Percentiles rank a stretch among this genome's conserved stretches.
phyloP scores from a whole-genome alignment of 805 yeast genomes.

The Jamesozyma hellenica region DNA sequence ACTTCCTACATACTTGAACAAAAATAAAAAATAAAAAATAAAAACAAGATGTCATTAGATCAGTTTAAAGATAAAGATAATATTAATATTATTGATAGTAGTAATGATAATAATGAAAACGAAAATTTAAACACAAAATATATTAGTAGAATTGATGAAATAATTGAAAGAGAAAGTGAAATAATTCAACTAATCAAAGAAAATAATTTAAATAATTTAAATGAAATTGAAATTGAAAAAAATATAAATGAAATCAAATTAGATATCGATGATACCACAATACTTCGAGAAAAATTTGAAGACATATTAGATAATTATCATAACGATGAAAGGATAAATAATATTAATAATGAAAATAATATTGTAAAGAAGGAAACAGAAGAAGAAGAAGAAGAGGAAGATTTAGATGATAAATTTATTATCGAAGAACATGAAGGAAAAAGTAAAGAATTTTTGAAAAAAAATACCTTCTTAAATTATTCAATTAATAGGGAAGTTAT shows the following conservation, averaged over 20 bases:
- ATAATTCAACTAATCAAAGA: constrained; percentile 3
- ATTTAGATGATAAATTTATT: constrained; percentile 15
- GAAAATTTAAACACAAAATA: not conserved
- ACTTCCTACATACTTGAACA: too few species aligned
- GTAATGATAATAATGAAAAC: not conserved
- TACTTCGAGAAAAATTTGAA: constrained; percentile 8
- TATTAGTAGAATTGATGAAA: constrained; percentile 2
- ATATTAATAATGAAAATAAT: not conserved
- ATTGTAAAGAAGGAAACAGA: constrained; percentile 1
- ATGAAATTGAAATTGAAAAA: not conserved
- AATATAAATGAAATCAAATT: not conserved
- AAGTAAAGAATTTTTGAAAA: constrained; percentile 4
- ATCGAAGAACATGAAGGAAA: constrained; percentile 17
- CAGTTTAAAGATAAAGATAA: too few species aligned
- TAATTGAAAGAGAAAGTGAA: constrained; percentile 2
- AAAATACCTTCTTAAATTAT: not conserved
- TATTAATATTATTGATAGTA: not conserved
- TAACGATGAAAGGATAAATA: constrained; percentile 1
- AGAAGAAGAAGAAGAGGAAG: constrained; percentile 16
- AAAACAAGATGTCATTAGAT: too few species aligned
- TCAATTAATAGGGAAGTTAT: constrained; percentile 14
- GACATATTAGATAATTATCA: constrained; percentile 12
- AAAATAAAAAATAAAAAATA: too few species aligned
- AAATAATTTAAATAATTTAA: not conserved
- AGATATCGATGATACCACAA: not conserved